These are phyloP conservation scores for Leucosporidium creatinivorum DNA, from an alignment of 768 basidiomycete genomes.

Conservation along the genomic window DNA sequence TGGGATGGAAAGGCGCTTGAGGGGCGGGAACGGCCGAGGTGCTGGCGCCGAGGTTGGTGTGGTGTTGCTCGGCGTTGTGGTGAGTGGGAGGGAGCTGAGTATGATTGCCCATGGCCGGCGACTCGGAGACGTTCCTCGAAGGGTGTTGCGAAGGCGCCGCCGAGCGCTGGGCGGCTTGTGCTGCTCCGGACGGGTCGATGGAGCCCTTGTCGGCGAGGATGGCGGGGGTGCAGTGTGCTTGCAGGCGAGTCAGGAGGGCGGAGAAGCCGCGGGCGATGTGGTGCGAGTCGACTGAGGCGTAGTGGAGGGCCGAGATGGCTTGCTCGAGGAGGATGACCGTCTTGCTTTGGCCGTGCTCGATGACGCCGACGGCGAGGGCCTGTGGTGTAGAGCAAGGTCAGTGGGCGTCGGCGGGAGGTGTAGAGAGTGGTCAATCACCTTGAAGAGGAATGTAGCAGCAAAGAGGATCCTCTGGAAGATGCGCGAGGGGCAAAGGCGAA, in stretches of 20 bases:
- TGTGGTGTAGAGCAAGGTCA: not conserved
- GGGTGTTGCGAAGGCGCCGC: not conserved
- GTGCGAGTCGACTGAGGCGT: constrained; percentile 15
- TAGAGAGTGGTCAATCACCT: not conserved
- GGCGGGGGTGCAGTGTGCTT: constrained; percentile 29
- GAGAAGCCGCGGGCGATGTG: constrained; percentile 27
- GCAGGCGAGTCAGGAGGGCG: constrained; percentile 21
- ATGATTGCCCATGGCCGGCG: too few species aligned
- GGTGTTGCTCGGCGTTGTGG: too few species aligned
- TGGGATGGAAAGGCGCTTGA: not conserved
- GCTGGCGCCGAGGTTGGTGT: too few species aligned
- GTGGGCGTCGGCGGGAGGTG: too few species aligned
- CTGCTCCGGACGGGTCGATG: not conserved
- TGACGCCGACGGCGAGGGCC: constrained; percentile 30
- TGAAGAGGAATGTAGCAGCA: constrained; percentile 30
- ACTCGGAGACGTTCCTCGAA: too few species aligned
- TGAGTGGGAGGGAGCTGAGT: too few species aligned
- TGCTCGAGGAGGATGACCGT: constrained; percentile 21
- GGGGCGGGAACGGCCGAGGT: not conserved
- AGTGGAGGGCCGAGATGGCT: constrained; percentile 20
- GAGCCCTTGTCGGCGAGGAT: constrained; percentile 8
- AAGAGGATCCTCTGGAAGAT: constrained; percentile 31
- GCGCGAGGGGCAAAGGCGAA: constrained; percentile 20
- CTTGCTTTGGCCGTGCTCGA: constrained; percentile 29
- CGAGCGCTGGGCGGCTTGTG: not conserved